A percentile compares a stretch with the other conserved stretches of the same genome.
Conservation (phyloP, 2,329 filamentous ascomycete genomes). For the Venturia oleaginea region DNA sequence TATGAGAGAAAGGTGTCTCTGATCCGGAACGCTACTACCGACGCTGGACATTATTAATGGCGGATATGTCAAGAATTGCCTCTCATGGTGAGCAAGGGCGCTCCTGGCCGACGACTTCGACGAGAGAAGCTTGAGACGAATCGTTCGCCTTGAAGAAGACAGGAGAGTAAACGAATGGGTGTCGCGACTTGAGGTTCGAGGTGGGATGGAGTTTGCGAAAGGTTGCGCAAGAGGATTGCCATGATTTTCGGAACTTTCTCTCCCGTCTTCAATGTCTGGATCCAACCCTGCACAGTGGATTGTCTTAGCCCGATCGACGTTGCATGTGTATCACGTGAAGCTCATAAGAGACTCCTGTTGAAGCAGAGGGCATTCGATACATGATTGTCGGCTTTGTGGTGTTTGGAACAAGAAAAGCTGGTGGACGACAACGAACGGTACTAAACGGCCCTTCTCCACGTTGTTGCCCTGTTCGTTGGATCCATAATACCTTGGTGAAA, state of each 20-base stretch:
- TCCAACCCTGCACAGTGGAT: not conserved
- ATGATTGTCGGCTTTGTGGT: not conserved
- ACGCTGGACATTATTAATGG: conserved; percentile 11
- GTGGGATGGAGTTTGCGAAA: not conserved
- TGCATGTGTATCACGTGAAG: not conserved
- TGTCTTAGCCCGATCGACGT: not conserved
- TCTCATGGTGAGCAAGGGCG: not conserved
- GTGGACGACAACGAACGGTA: not conserved
- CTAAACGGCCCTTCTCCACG: not conserved
- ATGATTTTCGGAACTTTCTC: not conserved
- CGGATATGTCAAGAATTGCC: not conserved
- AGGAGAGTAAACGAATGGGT: not conserved
- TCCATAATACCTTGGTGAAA: not conserved
- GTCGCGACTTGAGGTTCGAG: not conserved
- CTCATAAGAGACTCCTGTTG: not conserved
- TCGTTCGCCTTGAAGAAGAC: not conserved
- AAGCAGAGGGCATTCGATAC: not conserved
- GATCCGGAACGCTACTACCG: conserved; percentile 3
- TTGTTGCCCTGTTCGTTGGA: not conserved
- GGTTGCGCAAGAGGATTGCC: conserved; percentile 2
- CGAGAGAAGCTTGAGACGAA: not conserved
- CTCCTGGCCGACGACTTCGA: not conserved
- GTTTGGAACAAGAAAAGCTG: not conserved
- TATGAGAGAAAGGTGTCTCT: conserved; percentile 10
- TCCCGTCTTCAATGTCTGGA: not conserved